phyloP scores from a whole-genome alignment of 805 yeast species.

The Saccharomycopsis lassenensis region DNA sequence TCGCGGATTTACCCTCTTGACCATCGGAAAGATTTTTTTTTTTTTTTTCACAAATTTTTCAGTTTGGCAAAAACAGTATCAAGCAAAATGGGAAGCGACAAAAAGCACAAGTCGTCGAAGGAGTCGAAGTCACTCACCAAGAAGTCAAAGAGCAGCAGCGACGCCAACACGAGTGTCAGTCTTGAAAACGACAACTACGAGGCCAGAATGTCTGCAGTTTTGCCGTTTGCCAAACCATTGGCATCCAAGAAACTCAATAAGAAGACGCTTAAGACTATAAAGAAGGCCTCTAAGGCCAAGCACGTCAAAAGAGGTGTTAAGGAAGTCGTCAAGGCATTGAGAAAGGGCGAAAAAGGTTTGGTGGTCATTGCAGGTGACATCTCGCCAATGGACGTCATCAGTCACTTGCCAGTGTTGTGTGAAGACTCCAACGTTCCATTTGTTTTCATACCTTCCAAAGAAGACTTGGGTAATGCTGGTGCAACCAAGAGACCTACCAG shows the following conservation, averaged over 20 bases:
- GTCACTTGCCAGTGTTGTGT: conserved; percentile 95
- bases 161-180: no score
- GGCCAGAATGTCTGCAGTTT: conserved; percentile 75
- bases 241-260: conserved; percentile 95
- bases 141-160: no score
- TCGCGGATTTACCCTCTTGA: no score
- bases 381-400: conserved; percentile 92
- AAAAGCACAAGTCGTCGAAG: no score
- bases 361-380: conserved; percentile 97
- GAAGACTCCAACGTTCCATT: conserved; percentile 90
- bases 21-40: no score
- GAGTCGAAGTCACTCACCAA: no score
- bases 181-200: conserved; percentile 98
- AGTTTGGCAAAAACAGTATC: no score
- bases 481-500: conserved; percentile 99
- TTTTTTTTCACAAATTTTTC: no score
- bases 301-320: conserved; percentile 98
- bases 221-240: conserved; percentile 88
- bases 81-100: no score
- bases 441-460: conserved; percentile 92
- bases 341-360: conserved; percentile 97
- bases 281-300: conserved; percentile 96
- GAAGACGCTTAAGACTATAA: conserved; percentile 88
- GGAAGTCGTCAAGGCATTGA: conserved; percentile 94
- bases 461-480: conserved; percentile 97